Evolutionary conservation across 345 rosid genomes (phyloP).

Genomic region (Odontarrhena argentea): DNA sequence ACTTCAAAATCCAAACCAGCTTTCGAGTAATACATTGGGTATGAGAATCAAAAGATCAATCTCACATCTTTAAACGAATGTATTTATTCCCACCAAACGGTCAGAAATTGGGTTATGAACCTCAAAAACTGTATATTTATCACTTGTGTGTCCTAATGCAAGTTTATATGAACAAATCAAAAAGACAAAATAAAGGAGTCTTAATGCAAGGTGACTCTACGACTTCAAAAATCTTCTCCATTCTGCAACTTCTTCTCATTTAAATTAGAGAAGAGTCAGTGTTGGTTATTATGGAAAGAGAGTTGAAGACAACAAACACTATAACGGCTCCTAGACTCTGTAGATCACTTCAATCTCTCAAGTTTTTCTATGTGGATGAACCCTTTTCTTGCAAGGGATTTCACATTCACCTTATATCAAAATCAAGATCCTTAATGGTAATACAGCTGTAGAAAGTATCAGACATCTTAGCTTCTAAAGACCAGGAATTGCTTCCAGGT

Average conservation of each 20-base stretch:
- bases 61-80: too few species aligned
- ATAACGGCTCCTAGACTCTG: conserved; percentile 8
- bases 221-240: conserved; percentile 7
- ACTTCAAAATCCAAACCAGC: neutral
- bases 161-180: too few species aligned
- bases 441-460: conserved; percentile 16
- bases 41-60: neutral
- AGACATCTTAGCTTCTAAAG: conserved; percentile 49
- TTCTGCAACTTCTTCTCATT: conserved; percentile 24
- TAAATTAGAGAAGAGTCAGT: conserved; percentile 16
- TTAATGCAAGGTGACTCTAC: too few species aligned
- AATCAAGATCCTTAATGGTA: conserved; percentile 31
- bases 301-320: conserved; percentile 4
- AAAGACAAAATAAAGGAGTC: too few species aligned
- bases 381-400: neutral
- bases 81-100: too few species aligned
- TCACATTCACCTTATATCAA: conserved; percentile 18
- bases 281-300: conserved; percentile 14
- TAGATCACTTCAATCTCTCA: conserved; percentile 15
- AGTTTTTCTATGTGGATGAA: conserved; percentile 23
- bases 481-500: conserved; percentile 93
- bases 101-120: neutral
- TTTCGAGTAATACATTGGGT: neutral
- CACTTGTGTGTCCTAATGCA: too few species aligned
- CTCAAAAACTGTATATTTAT: neutral